phyloP scores from a whole-genome alignment of 768 basidiomycete genomes.

The Rhodotorula toruloides region DNA sequence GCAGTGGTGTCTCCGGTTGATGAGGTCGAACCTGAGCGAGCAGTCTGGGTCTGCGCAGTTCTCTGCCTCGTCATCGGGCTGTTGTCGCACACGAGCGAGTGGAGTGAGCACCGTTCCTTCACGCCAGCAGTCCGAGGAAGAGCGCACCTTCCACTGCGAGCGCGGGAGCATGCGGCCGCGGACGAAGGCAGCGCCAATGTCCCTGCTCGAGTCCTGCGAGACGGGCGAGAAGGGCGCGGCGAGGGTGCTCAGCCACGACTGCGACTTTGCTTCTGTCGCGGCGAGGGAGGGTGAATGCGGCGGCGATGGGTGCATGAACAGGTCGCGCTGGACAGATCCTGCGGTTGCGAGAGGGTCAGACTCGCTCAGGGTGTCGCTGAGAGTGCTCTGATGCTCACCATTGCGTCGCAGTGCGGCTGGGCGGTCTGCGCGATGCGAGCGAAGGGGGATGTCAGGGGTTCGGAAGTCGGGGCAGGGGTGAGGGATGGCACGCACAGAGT shows the following conservation, averaged over 20 bases:
- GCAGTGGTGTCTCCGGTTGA: conserved; percentile 37
- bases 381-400: background rate
- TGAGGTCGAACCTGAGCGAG: conserved; percentile 26
- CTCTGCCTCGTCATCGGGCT: conserved; percentile 26
- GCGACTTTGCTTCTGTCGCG: conserved; percentile 9
- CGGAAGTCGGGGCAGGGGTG: background rate
- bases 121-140: background rate
- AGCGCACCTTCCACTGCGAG: conserved; percentile 30
- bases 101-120: too few relatives aligned
- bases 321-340: conserved; percentile 4
- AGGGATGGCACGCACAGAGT: conserved; percentile 5
- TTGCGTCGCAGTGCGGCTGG: conserved; percentile 25
- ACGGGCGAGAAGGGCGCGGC: conserved; percentile 23
- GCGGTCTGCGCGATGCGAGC: conserved; percentile 12
- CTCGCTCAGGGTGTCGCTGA: background rate
- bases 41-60: conserved; percentile 34
- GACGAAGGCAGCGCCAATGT: conserved; percentile 9
- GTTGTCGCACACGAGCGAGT: too few relatives aligned
- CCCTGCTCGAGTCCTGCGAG: background rate
- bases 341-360: background rate
- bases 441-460: background rate
- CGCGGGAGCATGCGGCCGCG: conserved; percentile 25
- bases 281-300: conserved; percentile 26
- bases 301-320: conserved; percentile 8
- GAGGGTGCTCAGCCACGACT: conserved; percentile 20